phyloP scores from a whole-genome alignment of 1,284 basidiomycete species.

The Malassezia restricta region DNA sequence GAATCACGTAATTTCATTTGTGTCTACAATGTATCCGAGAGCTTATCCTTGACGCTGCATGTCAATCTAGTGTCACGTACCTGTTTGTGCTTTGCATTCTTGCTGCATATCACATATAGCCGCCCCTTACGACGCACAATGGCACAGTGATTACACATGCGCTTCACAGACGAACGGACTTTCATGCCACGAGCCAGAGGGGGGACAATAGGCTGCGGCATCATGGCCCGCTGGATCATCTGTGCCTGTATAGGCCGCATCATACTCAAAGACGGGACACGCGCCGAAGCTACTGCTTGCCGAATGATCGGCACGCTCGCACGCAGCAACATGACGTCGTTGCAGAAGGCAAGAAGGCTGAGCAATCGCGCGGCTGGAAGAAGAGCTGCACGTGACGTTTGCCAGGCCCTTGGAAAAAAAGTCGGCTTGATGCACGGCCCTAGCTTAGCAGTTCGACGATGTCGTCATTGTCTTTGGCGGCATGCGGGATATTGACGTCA shows the following conservation, averaged over 20 bases:
- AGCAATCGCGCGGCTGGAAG: neutral
- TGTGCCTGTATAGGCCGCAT: neutral
- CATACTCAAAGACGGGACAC: slow-evolving; percentile 15
- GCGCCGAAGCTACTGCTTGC: slow-evolving; percentile 12
- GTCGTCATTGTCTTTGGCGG: slow-evolving; percentile 12
- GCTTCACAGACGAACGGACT: slow-evolving; percentile 83
- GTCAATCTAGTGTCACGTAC: slow-evolving; percentile 50
- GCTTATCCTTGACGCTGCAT: slow-evolving; percentile 14
- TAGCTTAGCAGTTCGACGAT: no score
- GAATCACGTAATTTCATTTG: neutral
- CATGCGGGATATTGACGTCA: slow-evolving; percentile 26
- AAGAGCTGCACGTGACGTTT: neutral
- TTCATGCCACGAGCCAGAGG: slow-evolving; percentile 66
- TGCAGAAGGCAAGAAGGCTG: neutral
- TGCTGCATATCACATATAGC: slow-evolving; percentile 82
- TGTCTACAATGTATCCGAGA: no score
- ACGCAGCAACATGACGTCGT: slow-evolving; percentile 18
- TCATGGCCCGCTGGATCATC: slow-evolving; percentile 3
- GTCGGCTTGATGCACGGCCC: no score
- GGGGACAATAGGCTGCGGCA: slow-evolving; percentile 14
- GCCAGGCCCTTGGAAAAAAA: neutral
- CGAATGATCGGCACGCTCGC: slow-evolving; percentile 12
- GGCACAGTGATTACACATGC: slow-evolving; percentile 47
- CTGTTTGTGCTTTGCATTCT: slow-evolving; percentile 96
- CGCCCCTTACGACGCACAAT: slow-evolving; percentile 62